phyloP scores from a whole-genome alignment of 768 basidiomycete genomes.

The Plicaturopsis crispa region DNA sequence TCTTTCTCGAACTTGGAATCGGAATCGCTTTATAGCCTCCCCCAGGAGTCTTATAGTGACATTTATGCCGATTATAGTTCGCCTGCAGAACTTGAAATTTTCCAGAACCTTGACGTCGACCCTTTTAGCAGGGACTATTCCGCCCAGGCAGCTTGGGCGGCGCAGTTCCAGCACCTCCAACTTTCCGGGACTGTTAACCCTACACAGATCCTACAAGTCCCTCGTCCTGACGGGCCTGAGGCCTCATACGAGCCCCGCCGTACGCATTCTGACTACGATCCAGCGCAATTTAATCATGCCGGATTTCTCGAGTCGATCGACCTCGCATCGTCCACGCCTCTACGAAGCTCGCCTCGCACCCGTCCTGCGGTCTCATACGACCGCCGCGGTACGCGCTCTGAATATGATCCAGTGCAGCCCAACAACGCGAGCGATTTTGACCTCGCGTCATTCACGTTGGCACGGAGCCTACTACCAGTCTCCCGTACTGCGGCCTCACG shows the following conservation, averaged over 20 bases:
- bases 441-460: too few relatives aligned
- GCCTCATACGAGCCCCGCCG: too few relatives aligned
- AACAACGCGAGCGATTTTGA: too few relatives aligned
- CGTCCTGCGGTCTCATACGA: constrained; percentile 29
- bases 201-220: too few relatives aligned
- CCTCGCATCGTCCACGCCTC: constrained; percentile 54
- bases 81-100: constrained; percentile 64
- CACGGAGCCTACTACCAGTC: too few relatives aligned
- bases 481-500: too few relatives aligned
- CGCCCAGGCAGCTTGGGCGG: constrained; percentile 13
- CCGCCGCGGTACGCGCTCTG: constrained; percentile 46
- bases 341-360: constrained; percentile 38
- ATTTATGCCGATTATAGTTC: constrained; percentile 45
- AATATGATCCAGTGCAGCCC: too few relatives aligned
- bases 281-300: too few relatives aligned
- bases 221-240: too few relatives aligned
- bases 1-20: constrained; percentile 61
- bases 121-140: constrained; percentile 19
- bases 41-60: constrained; percentile 44
- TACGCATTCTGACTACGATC: too few relatives aligned
- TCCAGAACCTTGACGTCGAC: constrained; percentile 52
- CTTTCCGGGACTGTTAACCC: too few relatives aligned
- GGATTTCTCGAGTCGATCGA: constrained; percentile 39
- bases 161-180: too few relatives aligned
- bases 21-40: constrained; percentile 64